Evolutionary conservation across 2,329 filamentous ascomycete species (phyloP).

Genomic region (Paraphoma chrysanthemicola): DNA sequence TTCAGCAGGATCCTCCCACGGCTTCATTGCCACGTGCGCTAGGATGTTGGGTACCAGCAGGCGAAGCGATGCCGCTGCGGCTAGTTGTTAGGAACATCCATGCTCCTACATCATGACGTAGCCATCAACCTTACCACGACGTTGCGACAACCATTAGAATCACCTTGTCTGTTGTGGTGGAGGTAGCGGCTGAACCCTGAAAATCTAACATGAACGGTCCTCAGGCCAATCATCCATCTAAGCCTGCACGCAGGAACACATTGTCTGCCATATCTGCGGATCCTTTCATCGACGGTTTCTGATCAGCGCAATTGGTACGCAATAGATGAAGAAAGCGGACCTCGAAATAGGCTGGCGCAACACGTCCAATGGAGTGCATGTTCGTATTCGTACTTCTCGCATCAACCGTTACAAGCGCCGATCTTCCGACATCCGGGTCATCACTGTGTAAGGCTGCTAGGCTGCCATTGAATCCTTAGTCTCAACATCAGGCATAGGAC

Average conservation of each 20-base stretch:
- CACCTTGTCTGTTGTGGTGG: too few species aligned
- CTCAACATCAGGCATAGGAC: not conserved
- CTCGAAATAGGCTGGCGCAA: too few species aligned
- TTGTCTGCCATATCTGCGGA: too few species aligned
- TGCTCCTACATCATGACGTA: constrained; percentile 2
- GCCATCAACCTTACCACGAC: not conserved
- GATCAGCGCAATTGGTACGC: too few species aligned
- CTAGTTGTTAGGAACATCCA: constrained; percentile 1
- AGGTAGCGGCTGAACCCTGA: too few species aligned
- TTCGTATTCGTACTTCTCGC: constrained; percentile 6
- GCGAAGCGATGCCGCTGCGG: not conserved
- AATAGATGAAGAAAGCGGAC: too few species aligned
- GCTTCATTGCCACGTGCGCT: not conserved
- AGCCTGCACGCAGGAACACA: too few species aligned
- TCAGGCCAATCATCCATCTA: too few species aligned
- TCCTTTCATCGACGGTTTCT: too few species aligned
- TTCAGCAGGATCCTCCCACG: not conserved
- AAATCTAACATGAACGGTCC: too few species aligned
- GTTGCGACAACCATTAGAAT: too few species aligned
- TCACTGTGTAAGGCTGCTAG: not conserved
- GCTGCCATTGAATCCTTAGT: not conserved
- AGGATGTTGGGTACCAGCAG: not conserved
- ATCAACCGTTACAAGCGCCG: constrained; percentile 1
- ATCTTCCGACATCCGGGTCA: constrained; percentile 2
- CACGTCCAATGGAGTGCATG: not conserved